These are phyloP conservation scores for Starmerella etchellsii DNA, from an alignment of 805 yeast genomes.

Conservation along the genomic window DNA sequence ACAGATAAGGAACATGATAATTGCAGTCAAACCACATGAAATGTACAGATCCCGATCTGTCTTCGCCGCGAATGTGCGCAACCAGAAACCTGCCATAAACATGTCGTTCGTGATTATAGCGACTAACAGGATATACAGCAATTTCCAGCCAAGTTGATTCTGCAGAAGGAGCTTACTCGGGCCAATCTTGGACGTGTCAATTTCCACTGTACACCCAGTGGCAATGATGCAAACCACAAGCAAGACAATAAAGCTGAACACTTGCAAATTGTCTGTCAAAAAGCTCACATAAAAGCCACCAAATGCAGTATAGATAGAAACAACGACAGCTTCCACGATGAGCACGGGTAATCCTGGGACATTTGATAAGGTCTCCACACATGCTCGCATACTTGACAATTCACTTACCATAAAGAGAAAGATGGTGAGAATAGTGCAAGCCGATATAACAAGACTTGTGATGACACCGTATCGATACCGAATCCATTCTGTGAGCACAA, in stretches of 20 bases:
- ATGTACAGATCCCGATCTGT: constrained; percentile 60
- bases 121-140: constrained; percentile 66
- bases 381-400: constrained; percentile 64
- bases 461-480: constrained; percentile 62
- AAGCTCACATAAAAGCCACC: constrained; percentile 89
- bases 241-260: constrained; percentile 51
- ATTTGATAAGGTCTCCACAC: constrained; percentile 66
- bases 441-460: constrained; percentile 64
- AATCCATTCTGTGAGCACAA: constrained; percentile 92
- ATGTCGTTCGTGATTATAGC: constrained; percentile 86
- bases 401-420: constrained; percentile 81
- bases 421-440: constrained; percentile 73
- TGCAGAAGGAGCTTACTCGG: constrained; percentile 52
- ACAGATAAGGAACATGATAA: constrained; percentile 49
- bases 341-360: constrained; percentile 67
- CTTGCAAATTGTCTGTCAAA: constrained; percentile 77
- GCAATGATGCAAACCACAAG: constrained; percentile 63
- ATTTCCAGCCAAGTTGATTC: constrained; percentile 75
- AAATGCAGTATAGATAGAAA: constrained; percentile 70
- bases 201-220: constrained; percentile 57
- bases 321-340: constrained; percentile 77
- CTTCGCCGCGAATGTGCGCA: constrained; percentile 81
- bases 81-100: constrained; percentile 87
- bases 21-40: constrained; percentile 64
- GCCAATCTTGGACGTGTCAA: constrained; percentile 48